phyloP scores from a whole-genome alignment of 495 filamentous ascomycete genomes.

The Letharia columbiana region DNA sequence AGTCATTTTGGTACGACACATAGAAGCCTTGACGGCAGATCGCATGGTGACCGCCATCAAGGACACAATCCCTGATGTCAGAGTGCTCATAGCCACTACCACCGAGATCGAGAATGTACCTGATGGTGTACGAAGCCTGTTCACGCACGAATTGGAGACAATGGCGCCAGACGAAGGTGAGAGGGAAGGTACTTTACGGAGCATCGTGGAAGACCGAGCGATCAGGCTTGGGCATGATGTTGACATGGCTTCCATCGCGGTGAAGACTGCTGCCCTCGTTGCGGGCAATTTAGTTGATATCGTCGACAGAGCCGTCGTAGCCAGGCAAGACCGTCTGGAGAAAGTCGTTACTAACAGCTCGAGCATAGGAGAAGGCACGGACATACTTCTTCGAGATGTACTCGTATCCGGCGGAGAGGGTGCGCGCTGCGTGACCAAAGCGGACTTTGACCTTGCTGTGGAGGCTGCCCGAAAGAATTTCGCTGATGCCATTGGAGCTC shows the following conservation, averaged over 20 bases:
- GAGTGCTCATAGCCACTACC: slow-evolving; percentile 85
- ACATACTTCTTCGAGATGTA: slow-evolving; percentile 66
- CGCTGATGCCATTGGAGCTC: slow-evolving; percentile 91
- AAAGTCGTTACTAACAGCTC: slow-evolving; percentile 45
- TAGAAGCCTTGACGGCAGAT: slow-evolving; percentile 86
- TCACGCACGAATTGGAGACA: slow-evolving; percentile 94
- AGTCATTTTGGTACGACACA: slow-evolving; percentile 72
- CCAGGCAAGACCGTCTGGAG: slow-evolving; percentile 64
- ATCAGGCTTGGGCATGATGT: slow-evolving; percentile 69
- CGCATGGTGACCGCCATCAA: slow-evolving; percentile 76
- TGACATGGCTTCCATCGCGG: slow-evolving; percentile 69
- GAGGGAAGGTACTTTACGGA: slow-evolving; percentile 72
- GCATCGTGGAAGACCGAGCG: slow-evolving; percentile 65
- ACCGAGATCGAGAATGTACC: slow-evolving; percentile 90
- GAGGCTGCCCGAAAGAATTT: slow-evolving; percentile 96
- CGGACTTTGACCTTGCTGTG: slow-evolving; percentile 82
- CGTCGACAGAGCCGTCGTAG: slow-evolving; percentile 77
- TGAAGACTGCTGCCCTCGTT: slow-evolving; percentile 93
- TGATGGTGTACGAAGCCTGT: slow-evolving; percentile 79
- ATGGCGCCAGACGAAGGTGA: slow-evolving; percentile 87
- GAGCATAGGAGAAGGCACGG: slow-evolving; percentile 30
- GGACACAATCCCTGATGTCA: slow-evolving; percentile 60
- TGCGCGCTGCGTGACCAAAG: slow-evolving; percentile 67
- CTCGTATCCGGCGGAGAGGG: slow-evolving; percentile 81
- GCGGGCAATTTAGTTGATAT: slow-evolving; percentile 92